Evolutionary conservation across 768 basidiomycete species (phyloP).

Genomic region (Auricularia sp.): DNA sequence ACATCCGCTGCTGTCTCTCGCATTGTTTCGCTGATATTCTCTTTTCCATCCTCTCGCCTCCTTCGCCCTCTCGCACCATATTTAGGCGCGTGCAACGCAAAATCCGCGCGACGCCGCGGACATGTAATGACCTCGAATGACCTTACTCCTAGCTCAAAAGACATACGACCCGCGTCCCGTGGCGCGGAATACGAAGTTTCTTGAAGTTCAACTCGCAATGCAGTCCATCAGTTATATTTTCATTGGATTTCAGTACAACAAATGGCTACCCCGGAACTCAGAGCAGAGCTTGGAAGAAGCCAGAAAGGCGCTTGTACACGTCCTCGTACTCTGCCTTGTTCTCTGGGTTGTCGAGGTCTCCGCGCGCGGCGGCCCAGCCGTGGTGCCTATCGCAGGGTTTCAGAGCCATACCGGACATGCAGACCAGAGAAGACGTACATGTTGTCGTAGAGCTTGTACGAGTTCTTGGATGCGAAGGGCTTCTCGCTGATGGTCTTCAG

Average conservation of each 20-base stretch:
- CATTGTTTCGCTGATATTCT: no score
- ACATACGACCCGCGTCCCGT: no score
- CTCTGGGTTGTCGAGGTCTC: slow-evolving; percentile 41
- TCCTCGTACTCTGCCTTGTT: slow-evolving; percentile 52
- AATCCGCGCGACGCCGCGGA: no score
- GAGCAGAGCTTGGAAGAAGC: slow-evolving; percentile 28
- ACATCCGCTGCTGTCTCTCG: no score
- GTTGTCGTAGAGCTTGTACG: slow-evolving; percentile 38
- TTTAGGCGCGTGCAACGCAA: no score
- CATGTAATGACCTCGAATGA: no score
- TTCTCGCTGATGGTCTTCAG: slow-evolving; percentile 38
- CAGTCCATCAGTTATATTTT: neutral
- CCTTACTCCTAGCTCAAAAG: no score
- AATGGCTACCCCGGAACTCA: neutral
- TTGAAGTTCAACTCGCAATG: no score
- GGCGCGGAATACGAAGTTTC: no score
- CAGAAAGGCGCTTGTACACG: slow-evolving; percentile 41
- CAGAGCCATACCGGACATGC: slow-evolving; percentile 2
- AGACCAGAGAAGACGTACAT: slow-evolving; percentile 24
- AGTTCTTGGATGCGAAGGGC: slow-evolving; percentile 37
- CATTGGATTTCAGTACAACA: neutral
- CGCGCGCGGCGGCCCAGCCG: slow-evolving; percentile 56
- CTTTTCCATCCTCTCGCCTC: no score
- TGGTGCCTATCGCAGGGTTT: slow-evolving; percentile 35
- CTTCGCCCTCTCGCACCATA: no score